These are phyloP conservation scores for Talaromyces ruber DNA, from an alignment of 495 filamentous ascomycete genomes.

Conservation along the genomic window DNA sequence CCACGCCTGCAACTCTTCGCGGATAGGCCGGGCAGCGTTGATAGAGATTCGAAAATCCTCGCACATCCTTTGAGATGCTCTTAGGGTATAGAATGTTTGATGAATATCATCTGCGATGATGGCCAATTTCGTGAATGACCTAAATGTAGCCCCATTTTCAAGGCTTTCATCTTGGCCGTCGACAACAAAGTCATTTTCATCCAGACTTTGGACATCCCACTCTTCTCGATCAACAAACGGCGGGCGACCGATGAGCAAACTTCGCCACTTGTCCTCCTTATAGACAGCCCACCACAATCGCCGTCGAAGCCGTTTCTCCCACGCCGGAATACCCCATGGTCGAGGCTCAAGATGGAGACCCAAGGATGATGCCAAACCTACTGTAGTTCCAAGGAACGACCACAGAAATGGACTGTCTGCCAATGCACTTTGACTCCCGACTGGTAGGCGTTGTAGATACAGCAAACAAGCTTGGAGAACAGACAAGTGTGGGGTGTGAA, in stretches of 20 bases:
- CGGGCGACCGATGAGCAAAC: conserved; percentile 76
- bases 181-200: conserved; percentile 52
- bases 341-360: conserved; percentile 83
- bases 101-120: conserved; percentile 25
- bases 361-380: conserved; percentile 34
- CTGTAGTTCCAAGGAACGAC: conserved; percentile 27
- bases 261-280: conserved; percentile 91
- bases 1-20: conserved; percentile 23
- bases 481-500: conserved; percentile 24
- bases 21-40: conserved; percentile 17
- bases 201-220: conserved; percentile 70
- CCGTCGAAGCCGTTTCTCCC: conserved; percentile 78
- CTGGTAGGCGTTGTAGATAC: conserved; percentile 21
- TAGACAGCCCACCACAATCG: conserved; percentile 86
- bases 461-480: conserved; percentile 26
- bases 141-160: not conserved
- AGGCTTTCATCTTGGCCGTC: not conserved
- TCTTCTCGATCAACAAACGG: conserved; percentile 71
- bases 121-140: not conserved
- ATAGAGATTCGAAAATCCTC: conserved; percentile 19
- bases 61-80: conserved; percentile 23
- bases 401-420: conserved; percentile 27
- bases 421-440: conserved; percentile 9
- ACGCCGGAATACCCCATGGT: conserved; percentile 78
- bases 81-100: conserved; percentile 24